Conservation (phyloP, 2,329 filamentous ascomycete species). For the Xylaria sp. region DNA sequence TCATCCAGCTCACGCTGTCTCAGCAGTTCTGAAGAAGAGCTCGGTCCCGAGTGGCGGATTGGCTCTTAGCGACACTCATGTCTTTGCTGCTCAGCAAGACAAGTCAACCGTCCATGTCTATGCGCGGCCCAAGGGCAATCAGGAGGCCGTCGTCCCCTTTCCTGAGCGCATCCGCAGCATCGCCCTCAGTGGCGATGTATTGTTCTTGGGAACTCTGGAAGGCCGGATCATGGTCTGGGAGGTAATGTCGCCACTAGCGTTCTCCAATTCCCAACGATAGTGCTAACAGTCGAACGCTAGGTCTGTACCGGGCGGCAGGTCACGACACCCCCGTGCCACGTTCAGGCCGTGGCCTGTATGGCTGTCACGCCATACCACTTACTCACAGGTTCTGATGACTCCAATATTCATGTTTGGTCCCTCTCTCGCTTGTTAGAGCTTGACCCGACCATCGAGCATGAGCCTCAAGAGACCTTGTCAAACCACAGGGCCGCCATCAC, state of each 20-base stretch:
- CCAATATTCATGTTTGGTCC: slow-evolving; percentile 93
- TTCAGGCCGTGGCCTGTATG: slow-evolving; percentile 83
- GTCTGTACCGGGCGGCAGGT: slow-evolving; percentile 80
- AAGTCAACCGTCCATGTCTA: slow-evolving; percentile 96
- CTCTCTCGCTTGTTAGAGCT: slow-evolving; percentile 76
- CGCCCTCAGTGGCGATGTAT: slow-evolving; percentile 75
- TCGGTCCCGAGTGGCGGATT: slow-evolving; percentile 81
- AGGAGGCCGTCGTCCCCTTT: slow-evolving; percentile 90
- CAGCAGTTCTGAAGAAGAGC: slow-evolving; percentile 90
- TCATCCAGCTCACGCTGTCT: slow-evolving; percentile 80
- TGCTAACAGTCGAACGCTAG: slow-evolving; percentile 55
- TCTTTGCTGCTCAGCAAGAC: slow-evolving; percentile 91
- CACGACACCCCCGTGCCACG: slow-evolving; percentile 79
- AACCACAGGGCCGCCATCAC: slow-evolving; percentile 81
- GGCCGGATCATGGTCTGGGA: slow-evolving; percentile 94
- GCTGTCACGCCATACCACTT: slow-evolving; percentile 77
- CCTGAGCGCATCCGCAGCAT: slow-evolving; percentile 86
- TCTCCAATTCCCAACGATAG: slow-evolving; percentile 26
- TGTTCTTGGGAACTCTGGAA: slow-evolving; percentile 84
- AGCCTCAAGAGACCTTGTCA: slow-evolving; percentile 81
- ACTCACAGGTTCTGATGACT: slow-evolving; percentile 84
- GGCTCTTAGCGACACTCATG: slow-evolving; percentile 81
- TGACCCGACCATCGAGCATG: slow-evolving; percentile 64
- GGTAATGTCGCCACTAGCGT: slow-evolving; percentile 62
- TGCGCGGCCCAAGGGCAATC: slow-evolving; percentile 81